These are phyloP conservation scores for Monosporascus cannonballus DNA, from an alignment of 2,329 filamentous ascomycete genomes.

Conservation along the genomic window DNA sequence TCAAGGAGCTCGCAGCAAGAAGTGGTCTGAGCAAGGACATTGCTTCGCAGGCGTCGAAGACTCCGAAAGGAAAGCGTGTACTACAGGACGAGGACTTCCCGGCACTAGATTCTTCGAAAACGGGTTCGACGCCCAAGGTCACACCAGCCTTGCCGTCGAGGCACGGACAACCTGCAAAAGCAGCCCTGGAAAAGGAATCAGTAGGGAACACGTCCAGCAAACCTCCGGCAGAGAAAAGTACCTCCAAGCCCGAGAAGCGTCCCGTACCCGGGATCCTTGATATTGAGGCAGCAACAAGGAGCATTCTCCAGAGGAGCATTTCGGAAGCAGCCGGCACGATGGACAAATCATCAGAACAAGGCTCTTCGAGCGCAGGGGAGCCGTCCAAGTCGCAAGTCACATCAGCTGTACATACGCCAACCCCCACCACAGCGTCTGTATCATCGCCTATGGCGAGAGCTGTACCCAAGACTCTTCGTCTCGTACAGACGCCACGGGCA, in stretches of 20 bases:
- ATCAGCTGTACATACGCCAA: slow-evolving; percentile 44
- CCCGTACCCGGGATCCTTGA: slow-evolving; percentile 38
- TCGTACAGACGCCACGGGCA: slow-evolving; percentile 60
- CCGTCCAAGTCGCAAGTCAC: slow-evolving; percentile 27
- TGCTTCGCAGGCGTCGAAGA: slow-evolving; percentile 32
- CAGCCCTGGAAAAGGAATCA: slow-evolving; percentile 20
- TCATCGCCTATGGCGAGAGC: slow-evolving; percentile 47
- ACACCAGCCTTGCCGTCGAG: slow-evolving; percentile 29
- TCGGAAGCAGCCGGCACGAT: slow-evolving; percentile 10
- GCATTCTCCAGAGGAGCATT: slow-evolving; percentile 13
- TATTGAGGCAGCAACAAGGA: slow-evolving; percentile 43
- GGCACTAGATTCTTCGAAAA: slow-evolving; percentile 43
- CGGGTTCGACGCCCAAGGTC: slow-evolving; percentile 26
- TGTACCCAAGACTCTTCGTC: slow-evolving; percentile 60
- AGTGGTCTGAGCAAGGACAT: slow-evolving; percentile 42
- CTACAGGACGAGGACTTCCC: slow-evolving; percentile 60
- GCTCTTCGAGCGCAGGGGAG: slow-evolving; percentile 22
- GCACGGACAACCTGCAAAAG: slow-evolving; percentile 21
- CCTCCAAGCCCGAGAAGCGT: slow-evolving; percentile 29
- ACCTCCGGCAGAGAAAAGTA: slow-evolving; percentile 18
- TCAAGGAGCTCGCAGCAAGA: slow-evolving; percentile 39
- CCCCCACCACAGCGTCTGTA: slow-evolving; percentile 37
- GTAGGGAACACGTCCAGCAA: slow-evolving; percentile 18
- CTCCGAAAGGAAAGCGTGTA: slow-evolving; percentile 26
- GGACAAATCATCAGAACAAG: slow-evolving; percentile 26